phyloP scores from a whole-genome alignment of 768 basidiomycete genomes.

The Serpula lacrymans region DNA sequence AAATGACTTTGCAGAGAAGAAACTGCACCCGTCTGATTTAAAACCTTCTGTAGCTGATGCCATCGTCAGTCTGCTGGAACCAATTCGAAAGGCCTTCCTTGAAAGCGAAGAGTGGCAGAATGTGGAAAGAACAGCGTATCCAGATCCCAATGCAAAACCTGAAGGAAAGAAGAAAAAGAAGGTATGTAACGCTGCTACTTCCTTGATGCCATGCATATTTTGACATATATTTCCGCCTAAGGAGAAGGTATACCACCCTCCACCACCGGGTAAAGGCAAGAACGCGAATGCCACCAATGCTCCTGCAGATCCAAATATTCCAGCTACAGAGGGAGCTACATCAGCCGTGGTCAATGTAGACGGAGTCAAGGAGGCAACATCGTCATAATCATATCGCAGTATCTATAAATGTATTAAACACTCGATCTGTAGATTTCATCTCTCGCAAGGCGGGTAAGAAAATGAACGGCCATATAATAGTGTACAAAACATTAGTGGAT shows the following conservation, averaged over 20 bases:
- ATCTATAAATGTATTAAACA: no score
- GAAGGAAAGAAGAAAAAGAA: constrained; percentile 68
- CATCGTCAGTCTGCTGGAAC: constrained; percentile 71
- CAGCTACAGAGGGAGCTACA: neutral
- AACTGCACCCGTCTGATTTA: constrained; percentile 86
- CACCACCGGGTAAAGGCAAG: constrained; percentile 77
- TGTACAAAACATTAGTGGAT: no score
- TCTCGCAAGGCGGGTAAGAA: no score
- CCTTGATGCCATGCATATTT: neutral
- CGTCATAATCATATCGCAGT: no score
- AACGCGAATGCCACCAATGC: constrained; percentile 34
- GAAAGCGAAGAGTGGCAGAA: constrained; percentile 77
- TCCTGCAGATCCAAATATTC: constrained; percentile 8
- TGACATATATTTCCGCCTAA: constrained; percentile 22
- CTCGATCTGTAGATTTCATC: no score
- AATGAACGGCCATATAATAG: no score
- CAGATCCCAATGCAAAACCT: constrained; percentile 62
- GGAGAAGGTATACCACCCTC: constrained; percentile 83
- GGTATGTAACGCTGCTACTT: constrained; percentile 15
- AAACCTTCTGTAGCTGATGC: constrained; percentile 75
- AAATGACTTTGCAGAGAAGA: constrained; percentile 70
- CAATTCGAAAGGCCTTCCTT: constrained; percentile 77
- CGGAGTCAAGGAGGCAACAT: no score
- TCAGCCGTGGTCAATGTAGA: neutral
- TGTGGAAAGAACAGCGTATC: constrained; percentile 79